Base-by-base conservation (phyloP, 805 yeast genomes). In the Aciculoconidium aculeatum region DNA sequence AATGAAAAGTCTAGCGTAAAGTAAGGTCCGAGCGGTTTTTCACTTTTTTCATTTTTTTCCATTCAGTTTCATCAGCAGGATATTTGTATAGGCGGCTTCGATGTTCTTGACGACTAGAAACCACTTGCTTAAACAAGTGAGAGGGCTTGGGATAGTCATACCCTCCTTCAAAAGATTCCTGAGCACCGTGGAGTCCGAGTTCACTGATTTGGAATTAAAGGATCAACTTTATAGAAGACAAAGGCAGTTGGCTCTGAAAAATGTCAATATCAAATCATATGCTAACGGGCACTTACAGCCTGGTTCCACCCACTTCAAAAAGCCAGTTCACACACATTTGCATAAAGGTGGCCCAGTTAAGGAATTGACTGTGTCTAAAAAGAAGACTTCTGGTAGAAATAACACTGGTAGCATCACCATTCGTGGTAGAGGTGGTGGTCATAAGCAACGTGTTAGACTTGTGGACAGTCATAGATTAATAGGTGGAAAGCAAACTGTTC, bases 341-440 rank as follows among this genome's bases (percentile, higher is more conserved):
- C 81, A 83, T 72, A 82, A 79, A 50, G 96, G 96, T 7, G 68
- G 79, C 31, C 96, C 97, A 1, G 61, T 81, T 34, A 68, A 69
- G 51, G 76, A 77, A 25, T 68, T 92, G 49, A 90, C 98, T 0
- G 70, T 70, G 18, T 73, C 87, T 11, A 75, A 73, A 48, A 73
- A 77, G 49, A 72, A 75, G 32, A 75, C 77, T 27, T 81, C 94
- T 31, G 98, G 98, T 41, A 79, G 98, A 64, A 88, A 90, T 56
- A 68, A 81, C 57, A 66, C 81, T 4, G 98, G 98, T 42, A 72
- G 74, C 43, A 85, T 92, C 47, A 86, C 95, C 4, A 81, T 85
- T 26, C 76, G 98, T 53, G 96, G 92, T 56, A 77, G 94, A 56
- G 98, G 97, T 54, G 98, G 98, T 47, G 97, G 97, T 19, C 92